Base-by-base conservation (phyloP, 2,329 filamentous ascomycete species). In the Cladophialophora yegresii region DNA sequence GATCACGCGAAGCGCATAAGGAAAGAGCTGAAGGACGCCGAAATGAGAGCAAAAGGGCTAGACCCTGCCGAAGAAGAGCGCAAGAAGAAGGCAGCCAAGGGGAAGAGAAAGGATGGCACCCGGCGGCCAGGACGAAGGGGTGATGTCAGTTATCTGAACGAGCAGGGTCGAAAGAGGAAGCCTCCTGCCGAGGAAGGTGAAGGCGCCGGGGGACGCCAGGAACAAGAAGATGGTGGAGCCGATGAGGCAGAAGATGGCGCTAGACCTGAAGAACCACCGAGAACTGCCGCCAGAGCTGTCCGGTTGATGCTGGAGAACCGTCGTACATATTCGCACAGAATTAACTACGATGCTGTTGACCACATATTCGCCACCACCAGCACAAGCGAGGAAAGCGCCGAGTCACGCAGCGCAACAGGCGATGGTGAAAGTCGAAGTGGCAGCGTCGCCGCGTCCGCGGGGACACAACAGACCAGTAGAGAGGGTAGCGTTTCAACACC, bases 1-100 rank as follows among this genome's bases (percentile, higher is more conserved):
- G 89, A 96, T 73, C 92, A 97, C 73, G 87, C 90, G 65, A 96
- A 95, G 76, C 83, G 89, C 6, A 89, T 96, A 62, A 85, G 89
- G 45, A 85, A 87, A 64, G 91, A 92, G 40, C 76, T 87, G 20
- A 81, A 81, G n/a, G 82, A 84, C 66, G 82, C 81, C 12, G 79
- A 80, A 36, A 80, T 81, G 59, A 71, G 73, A 16, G 74, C 73
- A 49, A 73, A 68, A 47, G 77, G 77, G 33, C 75, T 77, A 6
- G 69, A 71, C 47, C 70, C 70, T 2, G 68, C 58, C 12, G 58
- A 67, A 43, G 66, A 69, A 47, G 73, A 4, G 72, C 72, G 12
- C 69, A 75, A 36, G 54, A 56, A 54, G 58, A 58, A 32, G 69
- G 72, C 70, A 69, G 73, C 63, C 8, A 68, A 67, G 62, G 82